Base-by-base conservation (phyloP, 495 filamentous ascomycete species). In the Trichodelitschia bisporula region DNA sequence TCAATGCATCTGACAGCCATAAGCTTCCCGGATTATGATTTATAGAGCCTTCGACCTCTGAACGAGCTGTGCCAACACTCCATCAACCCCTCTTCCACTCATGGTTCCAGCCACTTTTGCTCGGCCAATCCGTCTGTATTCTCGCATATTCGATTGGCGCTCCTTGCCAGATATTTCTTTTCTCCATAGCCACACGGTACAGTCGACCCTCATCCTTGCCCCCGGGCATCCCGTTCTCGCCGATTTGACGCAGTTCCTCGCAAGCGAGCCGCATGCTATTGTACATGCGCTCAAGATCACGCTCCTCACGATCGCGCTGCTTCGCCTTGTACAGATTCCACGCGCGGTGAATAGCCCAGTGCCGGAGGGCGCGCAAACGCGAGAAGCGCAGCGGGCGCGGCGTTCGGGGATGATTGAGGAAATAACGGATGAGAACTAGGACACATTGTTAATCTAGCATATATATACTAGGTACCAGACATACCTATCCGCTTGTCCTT, bases 301-400 rank as follows among this genome's bases (percentile, higher is more conserved):
- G 49, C 43, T 72, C 61, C 28, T 67, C 59, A 26, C 48, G 49
- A 20, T 57, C 56, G 29, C 68, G 67, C 49, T 66, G 59, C 41
- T 71, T 56, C 32, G 64, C 57, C 40, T 66, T 65, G 54, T 67
- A 68, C 26, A 90, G 50, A 36, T 74, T 57, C 74, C 79, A 93
- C 14, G 83, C 86, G 40, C 86, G 80, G 56, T 95, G 83, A 58
- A 99, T 95, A 31, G 86, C 92, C 86, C 89, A 99, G 59, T 99
- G 86, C 15, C 86, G 76, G 40, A 95, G 72, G 55, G 66, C 64
- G 32, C 86, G 74, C 56, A 73, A 75, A 38, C 83, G 78, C 16
- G 67, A 77, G 62, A 91, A 73, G 37, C 77, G 67, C 38, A 93
- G 64, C 2, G 83, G 80, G 2, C 77, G 69, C 0, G 77, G 77